Conservation (phyloP, 2,329 filamentous ascomycete genomes). For the Fusarium floridanum region DNA sequence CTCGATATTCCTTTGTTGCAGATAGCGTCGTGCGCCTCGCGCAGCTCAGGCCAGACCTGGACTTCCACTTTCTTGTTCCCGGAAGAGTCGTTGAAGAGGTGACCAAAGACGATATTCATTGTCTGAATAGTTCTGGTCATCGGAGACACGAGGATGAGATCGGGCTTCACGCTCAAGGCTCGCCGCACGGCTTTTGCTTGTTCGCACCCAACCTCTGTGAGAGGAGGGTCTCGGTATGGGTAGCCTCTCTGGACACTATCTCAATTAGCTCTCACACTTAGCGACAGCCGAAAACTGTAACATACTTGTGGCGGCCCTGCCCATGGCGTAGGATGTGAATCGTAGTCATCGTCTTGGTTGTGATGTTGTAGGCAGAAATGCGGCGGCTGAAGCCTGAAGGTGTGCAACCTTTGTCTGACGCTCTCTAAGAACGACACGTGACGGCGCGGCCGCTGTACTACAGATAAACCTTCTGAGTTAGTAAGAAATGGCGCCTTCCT, state of each 20-base stretch:
- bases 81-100: conserved; percentile 18
- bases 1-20: conserved; percentile 42
- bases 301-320: conserved; percentile 29
- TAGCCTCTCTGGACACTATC: conserved; percentile 34
- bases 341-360: conserved; percentile 5
- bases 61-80: conserved; percentile 1
- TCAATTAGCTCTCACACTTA: conserved; percentile 7
- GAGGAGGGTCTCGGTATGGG: conserved; percentile 32
- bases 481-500: background rate
- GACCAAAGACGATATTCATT: conserved; percentile 29
- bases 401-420: background rate
- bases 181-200: conserved; percentile 20
- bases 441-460: background rate
- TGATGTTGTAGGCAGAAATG: background rate
- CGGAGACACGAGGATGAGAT: conserved; percentile 29
- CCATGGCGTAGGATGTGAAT: conserved; percentile 35
- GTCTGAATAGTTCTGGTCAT: conserved; percentile 41
- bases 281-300: accelerated
- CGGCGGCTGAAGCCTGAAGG: background rate
- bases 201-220: conserved; percentile 24
- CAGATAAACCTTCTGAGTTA: background rate
- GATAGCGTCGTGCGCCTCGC: conserved; percentile 42
- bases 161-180: conserved; percentile 1
- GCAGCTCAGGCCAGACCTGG: conserved; percentile 42
- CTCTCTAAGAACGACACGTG: background rate